These are phyloP conservation scores for Cyphellophora attinorum DNA, from an alignment of 2,329 filamentous ascomycete genomes.

Conservation along the genomic window DNA sequence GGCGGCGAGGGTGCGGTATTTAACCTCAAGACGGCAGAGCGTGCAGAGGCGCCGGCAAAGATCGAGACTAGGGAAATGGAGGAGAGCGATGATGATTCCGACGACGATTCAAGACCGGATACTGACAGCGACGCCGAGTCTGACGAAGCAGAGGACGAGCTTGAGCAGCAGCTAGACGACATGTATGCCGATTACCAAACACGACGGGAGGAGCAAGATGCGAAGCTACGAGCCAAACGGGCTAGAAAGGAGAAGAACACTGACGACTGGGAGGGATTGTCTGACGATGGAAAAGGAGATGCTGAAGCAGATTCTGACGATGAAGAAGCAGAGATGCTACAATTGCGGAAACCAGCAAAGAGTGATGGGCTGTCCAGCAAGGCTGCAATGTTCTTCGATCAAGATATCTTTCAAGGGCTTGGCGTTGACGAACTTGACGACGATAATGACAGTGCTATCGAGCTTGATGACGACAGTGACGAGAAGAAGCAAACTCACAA, in stretches of 20 bases:
- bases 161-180: slow-evolving; percentile 76
- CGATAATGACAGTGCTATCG: slow-evolving; percentile 28
- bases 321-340: slow-evolving; percentile 14
- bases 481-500: slow-evolving; percentile 3
- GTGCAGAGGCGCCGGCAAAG: slow-evolving; percentile 58
- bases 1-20: slow-evolving; percentile 79
- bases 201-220: slow-evolving; percentile 66
- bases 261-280: slow-evolving; percentile 88
- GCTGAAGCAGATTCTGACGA: slow-evolving; percentile 28
- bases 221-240: slow-evolving; percentile 85
- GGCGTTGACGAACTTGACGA: slow-evolving; percentile 52
- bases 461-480: slow-evolving; percentile 23
- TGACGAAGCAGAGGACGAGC: slow-evolving; percentile 69
- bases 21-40: slow-evolving; percentile 70
- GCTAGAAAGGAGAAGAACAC: slow-evolving; percentile 71
- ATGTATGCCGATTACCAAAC: slow-evolving; percentile 84
- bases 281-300: slow-evolving; percentile 54
- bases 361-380: slow-evolving; percentile 63
- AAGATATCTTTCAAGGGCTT: slow-evolving; percentile 86
- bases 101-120: slow-evolving; percentile 70
- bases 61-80: slow-evolving; percentile 74
- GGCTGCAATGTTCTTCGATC: slow-evolving; percentile 82
- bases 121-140: slow-evolving; percentile 42
- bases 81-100: slow-evolving; percentile 52
- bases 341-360: slow-evolving; percentile 14